Percentiles rank a stretch among this genome's conserved stretches.
Conservation (phyloP, 805 yeast genomes). For the Tetrapisispora pingtungensis region DNA sequence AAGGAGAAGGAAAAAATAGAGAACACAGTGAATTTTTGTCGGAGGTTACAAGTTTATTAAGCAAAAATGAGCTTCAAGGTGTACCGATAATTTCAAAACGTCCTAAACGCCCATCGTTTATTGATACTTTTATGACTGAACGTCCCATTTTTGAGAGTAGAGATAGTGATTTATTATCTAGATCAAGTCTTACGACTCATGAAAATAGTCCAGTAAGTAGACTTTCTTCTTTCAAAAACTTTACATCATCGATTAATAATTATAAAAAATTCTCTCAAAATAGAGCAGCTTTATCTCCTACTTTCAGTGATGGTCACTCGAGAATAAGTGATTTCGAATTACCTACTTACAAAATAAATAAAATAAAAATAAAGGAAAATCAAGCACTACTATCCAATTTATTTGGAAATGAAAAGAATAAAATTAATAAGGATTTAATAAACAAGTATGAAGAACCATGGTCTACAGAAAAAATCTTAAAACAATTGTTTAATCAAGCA, state of each 20-base stretch:
- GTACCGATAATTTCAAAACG: constrained; percentile 19
- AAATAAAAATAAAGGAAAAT: neutral
- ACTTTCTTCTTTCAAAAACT: constrained; percentile 11
- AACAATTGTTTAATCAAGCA: constrained; percentile 24
- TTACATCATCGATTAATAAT: constrained; percentile 6
- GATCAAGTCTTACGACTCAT: constrained; percentile 5
- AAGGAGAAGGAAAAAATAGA: neutral
- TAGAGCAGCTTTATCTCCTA: neutral
- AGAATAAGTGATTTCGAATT: neutral
- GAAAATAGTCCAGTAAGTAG: constrained; percentile 16
- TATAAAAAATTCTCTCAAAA: constrained; percentile 4
- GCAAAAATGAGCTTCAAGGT: constrained; percentile 3
- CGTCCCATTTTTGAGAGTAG: constrained; percentile 13
- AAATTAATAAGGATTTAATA: neutral
- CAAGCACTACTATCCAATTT: neutral
- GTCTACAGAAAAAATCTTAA: constrained; percentile 21
- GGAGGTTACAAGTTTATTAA: neutral
- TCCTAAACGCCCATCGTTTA: constrained; percentile 21
- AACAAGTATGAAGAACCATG: constrained; percentile 19
- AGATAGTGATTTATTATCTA: constrained; percentile 7
- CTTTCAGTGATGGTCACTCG: constrained; percentile 3
- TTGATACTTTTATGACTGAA: constrained; percentile 24
- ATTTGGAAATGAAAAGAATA: neutral
- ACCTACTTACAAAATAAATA: neutral
- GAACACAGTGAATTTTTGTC: neutral